Percentiles rank a stretch among this genome's conserved stretches.
Conservation (phyloP, 345 rosid species). For the Arabidopsis thaliana region TAIR10.1 NC_003074.8:22084501-22085000, state of each 20-base stretch:
- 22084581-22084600: constrained; percentile 99
- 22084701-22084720: constrained; percentile 77
- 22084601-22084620: constrained; percentile 63
- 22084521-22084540: constrained; percentile 91
- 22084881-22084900: constrained; percentile 19
- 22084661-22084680: constrained; percentile 3
- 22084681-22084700: constrained; percentile 13
- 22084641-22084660: constrained; percentile 27
- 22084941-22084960: constrained; percentile 16
- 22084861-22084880: constrained; percentile 49
- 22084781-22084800: constrained; percentile 92
- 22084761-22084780: constrained; percentile 97
- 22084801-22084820: constrained; percentile 89
- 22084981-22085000: constrained; percentile 73
- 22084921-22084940: constrained; percentile 17
- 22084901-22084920: constrained; percentile 9
- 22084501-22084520: constrained; percentile 95
- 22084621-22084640: constrained; percentile 44
- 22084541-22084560: constrained; percentile 72
- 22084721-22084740: constrained; percentile 97
- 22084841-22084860: constrained; percentile 89
- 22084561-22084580: constrained; percentile 91
- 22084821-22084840: constrained; percentile 93
- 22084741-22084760: constrained; percentile 98
- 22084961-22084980: constrained; percentile 93